Evolutionary conservation across 768 basidiomycete species (phyloP).

Genomic region (Pisolithus tinctorius): DNA sequence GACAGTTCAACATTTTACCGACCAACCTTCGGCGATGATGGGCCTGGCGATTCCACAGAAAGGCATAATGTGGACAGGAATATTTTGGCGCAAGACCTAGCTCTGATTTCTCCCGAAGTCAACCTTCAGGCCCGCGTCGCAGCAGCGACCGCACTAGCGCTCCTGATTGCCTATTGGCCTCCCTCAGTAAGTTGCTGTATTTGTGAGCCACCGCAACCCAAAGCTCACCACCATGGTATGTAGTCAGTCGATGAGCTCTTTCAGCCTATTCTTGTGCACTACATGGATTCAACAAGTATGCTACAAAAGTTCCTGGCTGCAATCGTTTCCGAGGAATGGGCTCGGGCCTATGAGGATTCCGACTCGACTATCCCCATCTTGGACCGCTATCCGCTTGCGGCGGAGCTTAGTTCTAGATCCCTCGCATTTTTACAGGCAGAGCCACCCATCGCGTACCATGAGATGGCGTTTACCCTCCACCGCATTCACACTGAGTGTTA

Average conservation of each 20-base stretch:
- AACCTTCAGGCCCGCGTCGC: slow-evolving; percentile 76
- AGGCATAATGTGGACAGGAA: slow-evolving; percentile 95
- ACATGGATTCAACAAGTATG: slow-evolving; percentile 84
- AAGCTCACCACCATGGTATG: background rate
- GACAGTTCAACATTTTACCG: slow-evolving; percentile 65
- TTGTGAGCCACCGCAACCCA: background rate
- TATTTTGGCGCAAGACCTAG: slow-evolving; percentile 86
- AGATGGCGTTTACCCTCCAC: slow-evolving; percentile 77
- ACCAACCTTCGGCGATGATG: slow-evolving; percentile 44
- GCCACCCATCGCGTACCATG: slow-evolving; percentile 79
- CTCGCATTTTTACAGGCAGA: slow-evolving; percentile 67
- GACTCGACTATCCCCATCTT: slow-evolving; percentile 37
- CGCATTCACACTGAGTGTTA: slow-evolving; percentile 78
- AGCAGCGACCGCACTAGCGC: slow-evolving; percentile 70
- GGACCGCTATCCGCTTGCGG: slow-evolving; percentile 52
- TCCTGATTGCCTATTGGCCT: slow-evolving; percentile 64
- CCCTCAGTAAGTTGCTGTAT: slow-evolving; percentile 33
- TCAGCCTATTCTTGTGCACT: slow-evolving; percentile 67
- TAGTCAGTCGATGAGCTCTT: slow-evolving; percentile 60
- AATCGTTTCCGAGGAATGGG: slow-evolving; percentile 90
- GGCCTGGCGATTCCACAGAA: slow-evolving; percentile 41
- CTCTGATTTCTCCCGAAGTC: slow-evolving; percentile 69
- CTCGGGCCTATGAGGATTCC: slow-evolving; percentile 42
- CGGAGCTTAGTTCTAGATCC: slow-evolving; percentile 61
- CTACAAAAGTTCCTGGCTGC: slow-evolving; percentile 85